Percentiles rank a stretch among this genome's conserved stretches.
phyloP scores from a whole-genome alignment of 1,139 yeast species.

The Yamadazyma triangularis region DNA sequence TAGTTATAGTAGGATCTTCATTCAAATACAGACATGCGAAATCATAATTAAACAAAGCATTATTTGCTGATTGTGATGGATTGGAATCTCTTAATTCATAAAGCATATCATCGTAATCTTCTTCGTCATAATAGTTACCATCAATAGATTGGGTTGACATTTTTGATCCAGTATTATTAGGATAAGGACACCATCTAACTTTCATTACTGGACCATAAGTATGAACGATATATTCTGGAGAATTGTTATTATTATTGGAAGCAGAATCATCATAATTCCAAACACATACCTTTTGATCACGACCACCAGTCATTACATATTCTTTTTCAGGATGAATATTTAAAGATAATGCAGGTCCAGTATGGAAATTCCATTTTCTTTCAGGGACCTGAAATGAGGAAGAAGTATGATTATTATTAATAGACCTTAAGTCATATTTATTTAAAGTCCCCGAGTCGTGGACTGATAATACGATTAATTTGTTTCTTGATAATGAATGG shows the following conservation, averaged over 20 bases:
- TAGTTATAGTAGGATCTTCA: conserved; percentile 69
- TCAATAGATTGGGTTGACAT: neutral
- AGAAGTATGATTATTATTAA: conserved; percentile 11
- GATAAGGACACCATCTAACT: conserved; percentile 59
- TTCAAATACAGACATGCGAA: conserved; percentile 76
- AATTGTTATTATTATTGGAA: conserved; percentile 8
- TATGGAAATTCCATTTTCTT: conserved; percentile 78
- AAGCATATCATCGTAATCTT: conserved; percentile 2
- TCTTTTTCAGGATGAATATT: conserved; percentile 88
- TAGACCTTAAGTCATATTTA: conserved; percentile 70
- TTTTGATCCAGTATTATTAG: conserved; percentile 8
- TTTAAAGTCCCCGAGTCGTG: conserved; percentile 88
- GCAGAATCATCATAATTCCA: conserved; percentile 55
- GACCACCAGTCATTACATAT: conserved; percentile 85
- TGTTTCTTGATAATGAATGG: conserved; percentile 32
- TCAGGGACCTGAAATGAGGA: conserved; percentile 43
- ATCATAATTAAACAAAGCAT: conserved; percentile 45
- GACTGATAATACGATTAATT: conserved; percentile 47
- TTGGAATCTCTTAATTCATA: conserved; percentile 2
- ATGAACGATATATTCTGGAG: conserved; percentile 68
- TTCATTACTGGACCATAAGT: conserved; percentile 77
- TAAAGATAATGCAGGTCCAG: conserved; percentile 84
- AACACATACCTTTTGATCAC: conserved; percentile 78
- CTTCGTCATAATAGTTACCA: conserved; percentile 4
- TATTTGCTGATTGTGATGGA: conserved; percentile 1